Evolutionary conservation across 2,329 filamentous ascomycete species (phyloP), one percentile per base, ranked within the genome.

Genomic region (Pseudopithomyces chartarum): DNA sequence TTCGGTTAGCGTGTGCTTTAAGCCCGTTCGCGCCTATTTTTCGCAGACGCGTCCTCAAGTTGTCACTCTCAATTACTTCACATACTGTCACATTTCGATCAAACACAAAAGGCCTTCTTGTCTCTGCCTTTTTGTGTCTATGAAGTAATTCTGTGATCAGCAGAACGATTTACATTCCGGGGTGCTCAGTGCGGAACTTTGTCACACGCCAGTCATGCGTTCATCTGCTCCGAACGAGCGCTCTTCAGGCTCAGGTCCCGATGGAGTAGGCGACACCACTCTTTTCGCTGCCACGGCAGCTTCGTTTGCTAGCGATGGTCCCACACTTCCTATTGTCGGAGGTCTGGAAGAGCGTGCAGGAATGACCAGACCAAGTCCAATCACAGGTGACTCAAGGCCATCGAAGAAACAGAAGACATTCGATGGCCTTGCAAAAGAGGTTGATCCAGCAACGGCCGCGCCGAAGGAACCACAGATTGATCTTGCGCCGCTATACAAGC

Each of bases 281-380:
- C 20, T 55, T 15, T 40, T 52, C 3, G 40, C 49, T 6, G 44
- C 48, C 11, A 53, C 58, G 6, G 44, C 58, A 13, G 51, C 34
- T 15, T 50, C 59, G 2, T 57, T 50, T 26, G 55, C 59, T n/a
- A 63, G 62, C 52, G 62, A 65, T 22, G 60, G 62, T 7, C 60
- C 62, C 7, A 65, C 62, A 8, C 46, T 62, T 19, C 57, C 62
- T 12, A 52, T 59, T 10, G 42, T 63, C 13, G 56, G 55, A n/a
- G 29, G 44, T 22, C 36, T 10, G 42, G 26, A 26, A 20, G 43
- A 40, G 22, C 47, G 29, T 39, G 15, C 22, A 19, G 34, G 39
- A 2, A 10, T 10, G 8, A 22, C 39, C 13, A n/a, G 13, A 12
- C 34, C 33, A 2, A 32, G 26, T 10, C 22, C 40, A 38, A 39